These are phyloP conservation scores for Colletotrichum gigasporum DNA, from an alignment of 2,329 filamentous ascomycete species.

Conservation along the genomic window DNA sequence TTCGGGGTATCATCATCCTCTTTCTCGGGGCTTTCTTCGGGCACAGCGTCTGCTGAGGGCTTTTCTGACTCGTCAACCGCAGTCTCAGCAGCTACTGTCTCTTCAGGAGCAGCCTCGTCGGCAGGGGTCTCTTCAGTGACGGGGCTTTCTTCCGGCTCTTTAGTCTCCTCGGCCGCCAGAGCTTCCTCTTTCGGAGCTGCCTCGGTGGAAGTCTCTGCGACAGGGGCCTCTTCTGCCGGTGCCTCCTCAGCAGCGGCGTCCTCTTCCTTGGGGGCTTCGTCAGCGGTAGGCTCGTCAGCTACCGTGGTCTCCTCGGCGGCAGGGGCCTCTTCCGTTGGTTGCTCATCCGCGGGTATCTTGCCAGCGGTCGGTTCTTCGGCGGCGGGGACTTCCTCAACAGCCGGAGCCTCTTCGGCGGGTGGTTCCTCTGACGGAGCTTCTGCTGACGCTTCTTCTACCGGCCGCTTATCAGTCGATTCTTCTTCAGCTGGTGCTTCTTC, in stretches of 20 bases:
- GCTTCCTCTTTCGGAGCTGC: neutral
- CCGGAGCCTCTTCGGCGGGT: neutral
- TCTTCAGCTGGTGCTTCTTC: neutral
- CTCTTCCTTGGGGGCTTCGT: neutral
- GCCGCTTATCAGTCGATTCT: neutral
- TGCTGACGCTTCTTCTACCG: neutral
- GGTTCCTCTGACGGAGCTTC: neutral
- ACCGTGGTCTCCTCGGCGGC: neutral
- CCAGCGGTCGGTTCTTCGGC: neutral
- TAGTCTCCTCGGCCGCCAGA: neutral
- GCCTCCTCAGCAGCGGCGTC: neutral
- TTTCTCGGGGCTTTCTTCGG: conserved; percentile 15
- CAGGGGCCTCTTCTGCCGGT: neutral
- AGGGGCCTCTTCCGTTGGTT: neutral
- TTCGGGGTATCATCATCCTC: conserved; percentile 15
- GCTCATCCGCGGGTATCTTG: neutral
- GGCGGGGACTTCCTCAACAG: neutral
- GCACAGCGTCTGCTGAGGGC: neutral
- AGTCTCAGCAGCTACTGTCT: neutral
- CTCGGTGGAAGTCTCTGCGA: neutral
- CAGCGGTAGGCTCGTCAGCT: neutral
- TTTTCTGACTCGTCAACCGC: neutral
- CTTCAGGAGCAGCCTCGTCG: neutral
- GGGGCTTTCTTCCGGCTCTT: no score
- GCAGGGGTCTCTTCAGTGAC: neutral